Evolutionary conservation across 2,329 filamentous ascomycete species (phyloP).

Genomic region (Stylonectria norvegica): DNA sequence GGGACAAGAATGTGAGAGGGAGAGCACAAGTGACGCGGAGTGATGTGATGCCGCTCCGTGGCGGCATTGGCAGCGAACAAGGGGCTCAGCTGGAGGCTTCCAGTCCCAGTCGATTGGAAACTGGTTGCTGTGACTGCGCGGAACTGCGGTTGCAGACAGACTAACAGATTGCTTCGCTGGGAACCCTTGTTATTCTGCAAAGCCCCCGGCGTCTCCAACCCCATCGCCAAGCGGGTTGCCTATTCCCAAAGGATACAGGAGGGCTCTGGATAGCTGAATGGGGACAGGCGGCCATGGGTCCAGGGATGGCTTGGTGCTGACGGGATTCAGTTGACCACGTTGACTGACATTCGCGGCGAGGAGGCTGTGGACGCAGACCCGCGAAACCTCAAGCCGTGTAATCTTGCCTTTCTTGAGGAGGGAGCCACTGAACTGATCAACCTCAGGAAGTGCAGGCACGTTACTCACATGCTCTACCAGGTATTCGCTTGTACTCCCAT

Average conservation of each 20-base stretch:
- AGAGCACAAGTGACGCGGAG: too few relatives aligned
- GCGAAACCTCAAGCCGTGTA: conserved; percentile 1
- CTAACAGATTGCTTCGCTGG: conserved; percentile 9
- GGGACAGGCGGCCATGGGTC: too few relatives aligned
- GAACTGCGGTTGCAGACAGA: conserved; percentile 11
- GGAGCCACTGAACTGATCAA: not conserved
- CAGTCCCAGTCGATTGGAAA: conserved; percentile 25
- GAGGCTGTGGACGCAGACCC: not conserved
- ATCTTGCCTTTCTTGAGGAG: conserved; percentile 5
- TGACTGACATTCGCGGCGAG: too few relatives aligned
- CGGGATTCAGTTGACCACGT: too few relatives aligned
- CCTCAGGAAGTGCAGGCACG: too few relatives aligned
- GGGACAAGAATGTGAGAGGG: too few relatives aligned
- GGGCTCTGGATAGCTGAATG: too few relatives aligned
- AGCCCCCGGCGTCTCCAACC: conserved; percentile 11
- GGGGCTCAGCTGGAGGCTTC: conserved; percentile 3
- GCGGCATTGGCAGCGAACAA: not conserved
- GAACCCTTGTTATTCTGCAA: conserved; percentile 17
- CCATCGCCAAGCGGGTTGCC: conserved; percentile 5
- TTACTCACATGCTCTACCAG: too few relatives aligned
- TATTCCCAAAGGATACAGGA: conserved; percentile 15
- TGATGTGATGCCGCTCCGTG: not conserved
- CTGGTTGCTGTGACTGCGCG: conserved; percentile 15
- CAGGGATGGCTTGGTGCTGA: not conserved
- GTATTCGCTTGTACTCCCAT: too few relatives aligned